Evolutionary conservation across 2,329 filamentous ascomycete species (phyloP), one percentile per base, ranked within the genome.

Genomic region (Aspergillus proliferans): DNA sequence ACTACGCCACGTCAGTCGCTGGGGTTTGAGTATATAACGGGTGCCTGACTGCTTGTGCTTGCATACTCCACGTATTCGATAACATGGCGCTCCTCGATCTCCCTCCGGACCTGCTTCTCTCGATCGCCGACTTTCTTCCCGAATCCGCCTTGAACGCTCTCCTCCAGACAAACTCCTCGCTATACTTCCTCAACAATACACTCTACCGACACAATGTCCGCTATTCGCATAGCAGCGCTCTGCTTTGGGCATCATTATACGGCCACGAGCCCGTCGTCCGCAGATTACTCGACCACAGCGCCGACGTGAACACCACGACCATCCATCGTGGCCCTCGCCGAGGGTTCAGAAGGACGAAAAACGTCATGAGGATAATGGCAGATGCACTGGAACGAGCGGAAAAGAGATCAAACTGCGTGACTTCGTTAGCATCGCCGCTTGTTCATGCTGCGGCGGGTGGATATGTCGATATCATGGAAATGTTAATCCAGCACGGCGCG

Each of bases 201-300:
- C 52, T 63, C 14, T 63, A 62, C 43, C 50, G 46, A 5, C 40
- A 47, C 33, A 48, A 59, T 46, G 47, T 48, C 12, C 42, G 43
- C n/a, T 41, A 45, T 4, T 30, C 46, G 18, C 8, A 43, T 2
- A 28, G 47, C 4, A 49, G 42, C n/a, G 53, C 59, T 2, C 46
- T 63, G n/a, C 45, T 50, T 14, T 59, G 58, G 59, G 57, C 60
- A 28, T 53, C 57, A 21, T 48, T 36, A 12, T 39, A 52, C 30
- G 51, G 57, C 30, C 41, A 33, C 6, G 12, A 22, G 12, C 28
- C 18, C 14, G 60, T 52, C 18, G 54, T 49, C 9, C 43, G 44
- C 6, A 46, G 49, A 34, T 47, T 49, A 10, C 47, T 61, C 34
- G 36, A 45, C 22, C 54, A 55, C 14, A 50, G 53, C 21, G 50